Percentiles rank a stretch among this genome's conserved stretches.
Conservation (phyloP, 306 rosid genomes). For the Quercus wislizeni region DNA sequence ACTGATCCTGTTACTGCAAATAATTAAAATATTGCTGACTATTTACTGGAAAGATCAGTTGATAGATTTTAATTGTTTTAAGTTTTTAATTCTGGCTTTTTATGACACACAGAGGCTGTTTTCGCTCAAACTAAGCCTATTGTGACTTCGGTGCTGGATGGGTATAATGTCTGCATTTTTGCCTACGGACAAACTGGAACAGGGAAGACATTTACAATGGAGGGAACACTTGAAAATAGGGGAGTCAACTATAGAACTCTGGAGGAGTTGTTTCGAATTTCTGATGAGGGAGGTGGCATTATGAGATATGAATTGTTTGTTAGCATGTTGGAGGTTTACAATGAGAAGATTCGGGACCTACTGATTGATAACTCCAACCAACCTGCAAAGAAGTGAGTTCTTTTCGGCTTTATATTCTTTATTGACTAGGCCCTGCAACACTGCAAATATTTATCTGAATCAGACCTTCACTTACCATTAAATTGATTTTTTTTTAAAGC, state of each 20-base stretch:
- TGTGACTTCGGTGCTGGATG: conserved; percentile 91
- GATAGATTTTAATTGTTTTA: background rate
- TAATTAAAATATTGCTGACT: background rate
- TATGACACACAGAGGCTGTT: conserved; percentile 61
- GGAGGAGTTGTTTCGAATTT: conserved; percentile 68
- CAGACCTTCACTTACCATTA: background rate
- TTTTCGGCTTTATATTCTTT: background rate
- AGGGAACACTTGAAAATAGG: conserved; percentile 81
- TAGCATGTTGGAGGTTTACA: conserved; percentile 96
- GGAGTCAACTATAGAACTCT: conserved; percentile 96
- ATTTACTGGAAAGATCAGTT: background rate
- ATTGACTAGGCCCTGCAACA: background rate
- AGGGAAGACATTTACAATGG: conserved; percentile 98
- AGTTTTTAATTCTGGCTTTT: conserved; percentile 9
- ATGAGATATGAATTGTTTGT: conserved; percentile 77
- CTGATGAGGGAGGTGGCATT: conserved; percentile 64
- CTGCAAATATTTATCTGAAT: background rate
- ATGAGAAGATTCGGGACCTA: conserved; percentile 91
- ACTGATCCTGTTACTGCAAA: conserved; percentile 2
- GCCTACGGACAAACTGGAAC: conserved; percentile 99
- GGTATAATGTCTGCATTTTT: conserved; percentile 90
- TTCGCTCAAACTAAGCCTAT: conserved; percentile 80
- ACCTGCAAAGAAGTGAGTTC: conserved; percentile 77
- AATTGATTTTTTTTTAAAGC: background rate
- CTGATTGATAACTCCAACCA: conserved; percentile 73